A percentile compares a stretch with the other conserved stretches of the same genome.
phyloP scores from a whole-genome alignment of 176 grass and related monocot genomes.

The Paspalum notatum region DNA sequence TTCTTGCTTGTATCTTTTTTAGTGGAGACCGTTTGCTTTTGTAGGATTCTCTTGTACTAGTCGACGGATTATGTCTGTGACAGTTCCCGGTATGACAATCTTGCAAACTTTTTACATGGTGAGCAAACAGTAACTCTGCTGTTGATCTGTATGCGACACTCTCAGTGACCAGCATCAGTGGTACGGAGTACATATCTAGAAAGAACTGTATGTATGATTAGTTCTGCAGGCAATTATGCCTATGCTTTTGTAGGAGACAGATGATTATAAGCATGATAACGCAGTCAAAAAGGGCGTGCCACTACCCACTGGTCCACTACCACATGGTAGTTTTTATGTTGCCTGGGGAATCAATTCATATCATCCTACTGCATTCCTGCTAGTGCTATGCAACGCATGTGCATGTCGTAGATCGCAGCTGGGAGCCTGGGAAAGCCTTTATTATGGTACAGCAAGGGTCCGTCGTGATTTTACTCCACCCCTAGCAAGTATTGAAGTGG shows the following conservation, averaged over 20 bases:
- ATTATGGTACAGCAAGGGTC: neutral
- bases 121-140: neutral
- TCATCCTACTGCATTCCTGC: too few relatives aligned
- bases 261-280: slow-evolving; percentile 24
- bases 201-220: slow-evolving; percentile 12
- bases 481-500: neutral
- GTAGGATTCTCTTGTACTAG: slow-evolving; percentile 5
- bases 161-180: too few relatives aligned
- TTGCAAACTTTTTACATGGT: neutral
- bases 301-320: neutral
- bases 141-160: neutral
- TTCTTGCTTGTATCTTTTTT: neutral
- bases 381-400: slow-evolving; percentile 32
- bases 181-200: too few relatives aligned
- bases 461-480: neutral
- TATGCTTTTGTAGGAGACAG: slow-evolving; percentile 2
- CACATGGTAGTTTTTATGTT: slow-evolving; percentile 8
- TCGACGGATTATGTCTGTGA: neutral
- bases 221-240: slow-evolving; percentile 23
- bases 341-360: slow-evolving; percentile 17
- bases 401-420: neutral
- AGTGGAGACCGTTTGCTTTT: neutral
- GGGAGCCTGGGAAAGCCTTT: slow-evolving; percentile 9
- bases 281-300: neutral
- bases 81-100: neutral